Evolutionary conservation across 495 filamentous ascomycete genomes (phyloP), one percentile per base, ranked within the genome.

Genomic region (Cetradonia linearis): DNA sequence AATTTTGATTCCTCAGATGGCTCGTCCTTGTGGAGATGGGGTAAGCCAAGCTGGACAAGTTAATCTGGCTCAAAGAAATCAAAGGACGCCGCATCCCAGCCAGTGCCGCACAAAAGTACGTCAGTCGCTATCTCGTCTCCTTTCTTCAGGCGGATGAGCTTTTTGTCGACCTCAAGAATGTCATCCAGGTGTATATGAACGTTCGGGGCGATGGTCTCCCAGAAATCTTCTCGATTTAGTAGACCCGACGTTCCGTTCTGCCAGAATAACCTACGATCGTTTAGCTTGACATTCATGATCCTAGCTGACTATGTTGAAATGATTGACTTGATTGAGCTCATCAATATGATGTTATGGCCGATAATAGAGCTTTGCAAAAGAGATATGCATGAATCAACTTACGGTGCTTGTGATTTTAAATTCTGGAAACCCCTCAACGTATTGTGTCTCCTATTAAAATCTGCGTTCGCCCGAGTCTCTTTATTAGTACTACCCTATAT

Each of bases 91-190:
- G 59, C 18, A 18, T 61, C 59, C 74, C 72, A 75, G 49, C 74
- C 73, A 36, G 73, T 77, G 56, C 70, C 71, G 62, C 68, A 76
- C 18, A 75, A 61, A 36, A 76, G 53, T 36, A 63, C 71, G 60
- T 76, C 74, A 25, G 62, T 58, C 11, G 61, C 49, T n/a, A 76
- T 61, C 36, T 67, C 55, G n/a, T 53, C 60, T 20, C 68, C 70
- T 42, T 66, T 59, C 27, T 63, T 61, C 31, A 74, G 65, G 34
- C 42, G 55, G 3, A 75, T 50, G 14, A 53, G 31, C 25, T 67
- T 38, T 40, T 62, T 60, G 13, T 55, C 42, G 14, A 75, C 55
- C 18, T 50, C 27, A 23, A 58, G 44, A 37, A 76, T 68, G 42
- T 75, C 71, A 36, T 59, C 66, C 18, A 66, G 62, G 38, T 71